Conservation (phyloP, 345 rosid genomes). For the Xanthoceras sorbifolium region DNA sequence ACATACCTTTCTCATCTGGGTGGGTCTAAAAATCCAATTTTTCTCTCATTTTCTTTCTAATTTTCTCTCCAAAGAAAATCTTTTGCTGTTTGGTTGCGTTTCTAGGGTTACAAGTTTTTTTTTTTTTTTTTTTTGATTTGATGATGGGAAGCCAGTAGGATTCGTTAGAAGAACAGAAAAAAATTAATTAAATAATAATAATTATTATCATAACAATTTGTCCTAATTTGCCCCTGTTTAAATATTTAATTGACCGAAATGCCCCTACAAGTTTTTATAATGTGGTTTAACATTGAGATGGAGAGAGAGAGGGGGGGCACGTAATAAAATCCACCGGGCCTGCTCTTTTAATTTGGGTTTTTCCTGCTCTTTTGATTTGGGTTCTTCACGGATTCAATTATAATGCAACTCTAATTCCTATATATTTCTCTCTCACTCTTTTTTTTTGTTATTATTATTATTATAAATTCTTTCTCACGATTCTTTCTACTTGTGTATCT, state of each 20-base stretch:
- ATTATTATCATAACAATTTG: background rate
- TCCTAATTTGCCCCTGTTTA: background rate
- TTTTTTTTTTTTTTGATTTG: background rate
- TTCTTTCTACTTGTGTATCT: no score
- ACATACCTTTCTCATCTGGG: constrained; percentile 4
- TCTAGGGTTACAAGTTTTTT: background rate
- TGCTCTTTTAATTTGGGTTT: no score
- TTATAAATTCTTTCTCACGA: no score
- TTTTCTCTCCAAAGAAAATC: background rate
- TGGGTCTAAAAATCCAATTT: background rate
- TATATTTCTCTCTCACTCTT: no score
- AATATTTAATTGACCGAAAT: background rate
- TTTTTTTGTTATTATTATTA: no score
- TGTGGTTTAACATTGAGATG: background rate
- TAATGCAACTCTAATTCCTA: no score
- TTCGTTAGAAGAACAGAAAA: background rate
- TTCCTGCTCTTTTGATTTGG: no score
- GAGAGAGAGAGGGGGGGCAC: background rate
- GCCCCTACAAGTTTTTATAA: background rate
- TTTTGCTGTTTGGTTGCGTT: background rate
- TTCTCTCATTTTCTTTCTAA: background rate
- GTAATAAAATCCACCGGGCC: no score
- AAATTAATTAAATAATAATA: background rate
- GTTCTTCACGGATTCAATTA: no score
- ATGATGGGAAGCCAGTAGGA: background rate